phyloP scores from a whole-genome alignment of 1,284 basidiomycete genomes.

The Sphagnurus paluster region DNA sequence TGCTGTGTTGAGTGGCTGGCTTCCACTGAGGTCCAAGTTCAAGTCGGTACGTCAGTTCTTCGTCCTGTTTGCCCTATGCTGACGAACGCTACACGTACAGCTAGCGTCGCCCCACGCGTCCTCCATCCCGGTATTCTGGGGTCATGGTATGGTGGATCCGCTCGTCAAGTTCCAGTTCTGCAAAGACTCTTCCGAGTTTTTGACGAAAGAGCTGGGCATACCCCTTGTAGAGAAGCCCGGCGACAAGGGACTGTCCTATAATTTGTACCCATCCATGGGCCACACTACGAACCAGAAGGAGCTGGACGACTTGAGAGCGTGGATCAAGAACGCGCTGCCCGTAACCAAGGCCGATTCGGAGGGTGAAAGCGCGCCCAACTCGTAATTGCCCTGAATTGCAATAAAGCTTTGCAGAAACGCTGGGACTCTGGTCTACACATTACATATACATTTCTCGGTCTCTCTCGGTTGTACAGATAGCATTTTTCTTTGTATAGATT shows the following conservation, averaged over 20 bases:
- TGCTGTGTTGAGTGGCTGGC: constrained; percentile 74
- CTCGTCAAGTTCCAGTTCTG: constrained; percentile 61
- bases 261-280: constrained; percentile 57
- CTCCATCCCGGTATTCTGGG: constrained; percentile 83
- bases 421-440: neutral
- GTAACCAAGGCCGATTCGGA: constrained; percentile 4
- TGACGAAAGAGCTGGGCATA: constrained; percentile 52
- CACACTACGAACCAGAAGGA: constrained; percentile 68
- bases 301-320: constrained; percentile 61
- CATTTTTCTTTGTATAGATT: neutral
- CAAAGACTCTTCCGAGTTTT: constrained; percentile 50
- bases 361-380: too few relatives aligned
- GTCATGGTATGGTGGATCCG: constrained; percentile 79
- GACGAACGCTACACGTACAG: constrained; percentile 33
- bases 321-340: constrained; percentile 57
- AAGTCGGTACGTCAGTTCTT: constrained; percentile 49
- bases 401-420: neutral
- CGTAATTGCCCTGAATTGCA: neutral
- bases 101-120: constrained; percentile 57
- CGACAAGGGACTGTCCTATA: constrained; percentile 56
- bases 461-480: neutral
- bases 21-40: constrained; percentile 66
- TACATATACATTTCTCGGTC: neutral
- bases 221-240: constrained; percentile 30
- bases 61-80: constrained; percentile 8